Conservation (phyloP, 257 asterid species). For the Solanum arcanum region DNA sequence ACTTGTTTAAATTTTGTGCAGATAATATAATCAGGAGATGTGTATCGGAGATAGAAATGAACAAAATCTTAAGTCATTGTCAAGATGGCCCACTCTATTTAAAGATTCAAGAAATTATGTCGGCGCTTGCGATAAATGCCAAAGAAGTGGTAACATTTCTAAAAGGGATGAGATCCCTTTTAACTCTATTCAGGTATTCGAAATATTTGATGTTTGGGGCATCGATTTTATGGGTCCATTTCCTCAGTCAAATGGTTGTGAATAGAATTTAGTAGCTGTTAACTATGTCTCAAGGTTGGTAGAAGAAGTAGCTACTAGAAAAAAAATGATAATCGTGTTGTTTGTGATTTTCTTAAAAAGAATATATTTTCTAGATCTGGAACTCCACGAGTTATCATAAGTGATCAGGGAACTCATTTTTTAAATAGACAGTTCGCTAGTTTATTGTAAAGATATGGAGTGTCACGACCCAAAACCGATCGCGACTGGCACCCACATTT, state of each 20-base stretch:
- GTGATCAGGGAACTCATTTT: not conserved
- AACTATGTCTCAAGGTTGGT: not conserved
- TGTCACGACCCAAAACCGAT: too few species aligned
- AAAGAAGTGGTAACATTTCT: not conserved
- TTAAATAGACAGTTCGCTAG: not conserved
- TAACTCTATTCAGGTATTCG: not conserved
- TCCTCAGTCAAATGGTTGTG: not conserved
- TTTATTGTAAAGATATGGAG: not conserved
- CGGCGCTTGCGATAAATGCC: not conserved
- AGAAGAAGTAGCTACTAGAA: not conserved
- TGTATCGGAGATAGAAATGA: not conserved
- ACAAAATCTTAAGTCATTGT: not conserved
- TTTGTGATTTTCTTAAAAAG: not conserved
- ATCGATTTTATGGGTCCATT: not conserved
- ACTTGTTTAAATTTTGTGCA: not conserved
- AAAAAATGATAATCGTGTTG: too few species aligned
- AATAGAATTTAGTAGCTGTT: not conserved
- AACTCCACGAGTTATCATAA: not conserved
- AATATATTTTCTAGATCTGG: not conserved
- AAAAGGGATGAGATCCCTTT: not conserved
- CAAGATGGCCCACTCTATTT: not conserved
- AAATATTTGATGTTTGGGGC: not conserved
- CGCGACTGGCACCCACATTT: too few species aligned
- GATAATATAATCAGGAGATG: not conserved
- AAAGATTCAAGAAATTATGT: not conserved